Evolutionary conservation across 257 asterid genomes (phyloP).

Genomic region (Haberlea rhodopensis): DNA sequence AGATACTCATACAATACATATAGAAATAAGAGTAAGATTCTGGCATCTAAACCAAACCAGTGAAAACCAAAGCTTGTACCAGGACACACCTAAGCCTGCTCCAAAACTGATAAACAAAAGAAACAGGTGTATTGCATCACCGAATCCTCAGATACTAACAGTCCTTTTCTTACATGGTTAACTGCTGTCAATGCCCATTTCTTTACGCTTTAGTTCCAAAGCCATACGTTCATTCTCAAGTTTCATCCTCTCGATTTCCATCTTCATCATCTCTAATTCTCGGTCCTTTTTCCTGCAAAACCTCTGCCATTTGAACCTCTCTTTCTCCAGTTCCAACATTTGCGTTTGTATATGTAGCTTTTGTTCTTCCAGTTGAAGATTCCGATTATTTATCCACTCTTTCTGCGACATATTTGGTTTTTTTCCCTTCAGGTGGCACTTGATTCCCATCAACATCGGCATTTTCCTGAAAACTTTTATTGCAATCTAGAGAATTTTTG

Average conservation of each 20-base stretch:
- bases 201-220: too few relatives aligned
- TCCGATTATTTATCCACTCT: too few relatives aligned
- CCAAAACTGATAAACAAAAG: background rate
- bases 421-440: slow-evolving; percentile 23
- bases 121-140: background rate
- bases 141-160: background rate
- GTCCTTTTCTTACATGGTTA: slow-evolving; percentile 22
- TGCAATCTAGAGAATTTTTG: too few relatives aligned
- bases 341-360: too few relatives aligned
- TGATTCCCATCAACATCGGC: slow-evolving; percentile 25
- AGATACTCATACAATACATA: slow-evolving; percentile 16
- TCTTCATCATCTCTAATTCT: slow-evolving; percentile 40
- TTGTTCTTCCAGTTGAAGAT: too few relatives aligned
- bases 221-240: too few relatives aligned
- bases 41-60: slow-evolving; percentile 3
- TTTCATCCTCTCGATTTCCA: slow-evolving; percentile 50
- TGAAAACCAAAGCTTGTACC: background rate
- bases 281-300: slow-evolving; percentile 46
- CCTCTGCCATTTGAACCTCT: too few relatives aligned
- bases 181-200: too few relatives aligned
- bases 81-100: background rate
- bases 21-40: background rate
- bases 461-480: slow-evolving; percentile 29
- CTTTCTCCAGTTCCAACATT: too few relatives aligned
- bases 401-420: slow-evolving; percentile 14